Base-by-base conservation (phyloP, 2,329 filamentous ascomycete species). In the Aspergillus thermomutatus region DNA sequence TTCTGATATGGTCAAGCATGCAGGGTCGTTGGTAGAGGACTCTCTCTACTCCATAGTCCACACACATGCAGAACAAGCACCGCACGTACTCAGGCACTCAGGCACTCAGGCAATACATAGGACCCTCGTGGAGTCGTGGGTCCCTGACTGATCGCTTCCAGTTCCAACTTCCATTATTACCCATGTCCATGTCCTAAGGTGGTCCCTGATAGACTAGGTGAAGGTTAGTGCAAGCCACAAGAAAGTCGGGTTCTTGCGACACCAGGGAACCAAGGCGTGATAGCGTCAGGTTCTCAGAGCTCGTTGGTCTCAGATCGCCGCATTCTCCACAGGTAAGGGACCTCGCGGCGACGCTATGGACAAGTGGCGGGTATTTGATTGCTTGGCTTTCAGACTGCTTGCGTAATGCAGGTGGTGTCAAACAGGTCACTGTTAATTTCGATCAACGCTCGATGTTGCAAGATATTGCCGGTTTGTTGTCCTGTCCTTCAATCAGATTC, bases 291-390 rank as follows among this genome's bases (percentile, higher is more conserved):
- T 37, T 49, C 54, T 63, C 60, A 63, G 62, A 37, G 14, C 31
- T 63, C 62, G 62, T 63, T 31, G 28, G 54, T 56, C 43, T 49
- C 43, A 62, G 71, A 73, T 73, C 70, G 71, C 64, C 69, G 67
- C 67, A 69, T 70, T 69, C 70, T 59, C 71, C 71, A 73, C 71
- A 60, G 54, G 64, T 64, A 72, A 72, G 69, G 71, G 70, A 72
- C 70, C 61, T 63, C 55, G 62, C 61, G 55, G 62, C 54, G 55
- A 55, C 64, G 62, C 64, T 66, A 66, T 69, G 66, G 65, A 66
- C 65, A 69, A 69, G 62, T 66, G 61, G 65, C 64, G 65, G 67
- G 65, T 64, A 65, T 59, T 41, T 47, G 64, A 68, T 67, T 66
- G 64, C 70, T 62, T 64, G 61, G 63, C 66, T 58, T 57, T 59